Evolutionary conservation across 2,329 filamentous ascomycete genomes (phyloP), one percentile per base, ranked within the genome.

Genomic region (Colletotrichum somersetense): DNA sequence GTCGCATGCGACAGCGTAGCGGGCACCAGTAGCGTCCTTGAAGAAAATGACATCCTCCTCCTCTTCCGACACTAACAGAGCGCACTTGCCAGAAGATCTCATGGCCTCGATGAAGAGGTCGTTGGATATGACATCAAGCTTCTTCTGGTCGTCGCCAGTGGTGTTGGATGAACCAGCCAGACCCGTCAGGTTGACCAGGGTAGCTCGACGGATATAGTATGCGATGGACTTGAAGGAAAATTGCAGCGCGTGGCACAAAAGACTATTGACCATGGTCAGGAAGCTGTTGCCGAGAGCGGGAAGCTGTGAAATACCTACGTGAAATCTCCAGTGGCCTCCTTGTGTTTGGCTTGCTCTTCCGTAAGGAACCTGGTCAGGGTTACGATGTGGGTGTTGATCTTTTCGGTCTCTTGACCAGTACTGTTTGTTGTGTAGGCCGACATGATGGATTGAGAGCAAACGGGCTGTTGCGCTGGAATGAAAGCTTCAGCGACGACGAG

Each of bases 211-310:
- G 83, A 99, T 99, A 88, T 98, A 99, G 89, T 98, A 97, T 78
- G 96, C 94, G 83, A 99, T 99, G 76, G 94, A 97, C 88, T 99
- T 99, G 92, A 99, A 99, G 75, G 96, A 96, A 88, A 98, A 99
- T 84, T 98, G 96, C 72, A 99, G 93, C 73, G 96, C 95, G 82
- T 99, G 96, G 88, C 95, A 98, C 72, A 99, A 91, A 65, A 99
- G 89, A 78, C 95, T 98, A 78, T 64, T 48, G 46, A 57, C 18
- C 33, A 8, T 23, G 23, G 55, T 72, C 52, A 75, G 62, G 38
- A 38, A 55, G 52, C 30, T 12, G 40, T 18, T 18, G 14, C 38
- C 16, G 46, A 42, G 4, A 23, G 67, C 66, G 50, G 53, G 26
- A 40, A 40, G 35, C 30, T 42, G 66, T 53, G 57, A 67, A 55